Percentiles rank a stretch among this genome's conserved stretches.
Conservation (phyloP, 1,284 basidiomycete genomes). For the Agroathelia rolfsii region DNA sequence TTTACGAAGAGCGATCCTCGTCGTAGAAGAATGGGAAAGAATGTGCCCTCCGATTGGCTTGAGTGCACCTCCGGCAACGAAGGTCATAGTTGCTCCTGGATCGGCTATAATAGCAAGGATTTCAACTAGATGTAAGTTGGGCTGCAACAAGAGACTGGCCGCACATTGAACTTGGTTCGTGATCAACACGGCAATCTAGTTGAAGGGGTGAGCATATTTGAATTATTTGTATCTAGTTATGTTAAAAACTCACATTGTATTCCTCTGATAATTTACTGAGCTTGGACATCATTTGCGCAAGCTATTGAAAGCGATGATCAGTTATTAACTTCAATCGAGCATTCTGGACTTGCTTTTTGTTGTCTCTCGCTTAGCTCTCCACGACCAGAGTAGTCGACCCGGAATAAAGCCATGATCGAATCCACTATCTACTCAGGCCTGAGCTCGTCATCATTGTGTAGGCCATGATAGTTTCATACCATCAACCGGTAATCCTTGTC, state of each 20-base stretch:
- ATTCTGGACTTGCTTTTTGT: constrained; percentile 55
- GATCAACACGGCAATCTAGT: constrained; percentile 73
- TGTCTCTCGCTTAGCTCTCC: constrained; percentile 90
- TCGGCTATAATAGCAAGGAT: constrained; percentile 46
- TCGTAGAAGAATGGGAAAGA: constrained; percentile 78
- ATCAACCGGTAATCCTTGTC: constrained; percentile 73
- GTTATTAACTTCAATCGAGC: constrained; percentile 2
- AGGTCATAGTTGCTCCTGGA: constrained; percentile 90
- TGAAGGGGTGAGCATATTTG: constrained; percentile 16
- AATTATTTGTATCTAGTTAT: neutral
- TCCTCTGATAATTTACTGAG: constrained; percentile 88
- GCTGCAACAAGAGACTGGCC: constrained; percentile 2
- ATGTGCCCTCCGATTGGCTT: constrained; percentile 87
- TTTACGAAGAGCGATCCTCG: constrained; percentile 79
- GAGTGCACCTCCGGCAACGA: constrained; percentile 80
- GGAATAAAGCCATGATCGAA: constrained; percentile 92
- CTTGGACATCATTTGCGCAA: constrained; percentile 74
- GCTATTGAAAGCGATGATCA: constrained; percentile 2
- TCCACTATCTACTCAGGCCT: constrained; percentile 64
- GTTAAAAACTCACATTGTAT: constrained; percentile 49
- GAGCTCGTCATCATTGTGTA: constrained; percentile 3
- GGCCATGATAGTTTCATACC: constrained; percentile 24
- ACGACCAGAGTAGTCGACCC: constrained; percentile 85
- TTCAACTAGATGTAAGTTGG: constrained; percentile 4
- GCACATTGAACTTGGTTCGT: constrained; percentile 89